Percentiles rank a stretch among this genome's conserved stretches.
phyloP scores from a whole-genome alignment of 2,329 filamentous ascomycete genomes.

The Xylariaceae sp. region DNA sequence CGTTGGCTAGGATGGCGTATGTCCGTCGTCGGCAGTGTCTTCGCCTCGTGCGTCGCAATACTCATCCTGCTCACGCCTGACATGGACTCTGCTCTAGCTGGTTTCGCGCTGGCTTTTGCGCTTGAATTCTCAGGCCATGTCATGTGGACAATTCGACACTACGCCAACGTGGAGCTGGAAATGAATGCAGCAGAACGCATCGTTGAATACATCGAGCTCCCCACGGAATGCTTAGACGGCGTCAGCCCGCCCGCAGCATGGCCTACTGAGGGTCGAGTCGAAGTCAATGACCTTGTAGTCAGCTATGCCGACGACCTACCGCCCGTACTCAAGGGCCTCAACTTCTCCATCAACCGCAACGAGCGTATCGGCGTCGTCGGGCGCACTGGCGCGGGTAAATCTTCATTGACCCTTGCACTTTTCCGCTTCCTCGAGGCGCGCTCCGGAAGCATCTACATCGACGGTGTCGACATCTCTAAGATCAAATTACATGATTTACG shows the following conservation, averaged over 20 bases:
- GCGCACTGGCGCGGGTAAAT: conserved; percentile 75
- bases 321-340: conserved; percentile 65
- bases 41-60: conserved; percentile 60
- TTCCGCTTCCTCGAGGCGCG: conserved; percentile 73
- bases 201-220: conserved; percentile 67
- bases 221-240: conserved; percentile 62
- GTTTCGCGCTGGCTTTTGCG: conserved; percentile 71
- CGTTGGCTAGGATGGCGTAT: conserved; percentile 75
- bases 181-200: conserved; percentile 78
- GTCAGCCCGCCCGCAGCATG: conserved; percentile 62
- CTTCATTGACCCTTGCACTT: conserved; percentile 67
- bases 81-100: conserved; percentile 67
- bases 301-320: conserved; percentile 68
- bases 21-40: conserved; percentile 63
- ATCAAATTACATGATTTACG: conserved; percentile 67
- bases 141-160: conserved; percentile 40
- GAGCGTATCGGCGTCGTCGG: conserved; percentile 74
- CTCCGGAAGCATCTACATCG: conserved; percentile 63
- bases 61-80: conserved; percentile 57
- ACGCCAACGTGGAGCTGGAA: conserved; percentile 65
- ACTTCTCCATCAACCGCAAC: conserved; percentile 61
- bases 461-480: conserved; percentile 70
- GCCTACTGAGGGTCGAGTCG: conserved; percentile 69
- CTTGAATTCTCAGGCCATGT: conserved; percentile 63
- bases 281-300: conserved; percentile 69